These are phyloP conservation scores for Flammula alnicola DNA, from an alignment of 1,284 basidiomycete species.

Conservation along the genomic window DNA sequence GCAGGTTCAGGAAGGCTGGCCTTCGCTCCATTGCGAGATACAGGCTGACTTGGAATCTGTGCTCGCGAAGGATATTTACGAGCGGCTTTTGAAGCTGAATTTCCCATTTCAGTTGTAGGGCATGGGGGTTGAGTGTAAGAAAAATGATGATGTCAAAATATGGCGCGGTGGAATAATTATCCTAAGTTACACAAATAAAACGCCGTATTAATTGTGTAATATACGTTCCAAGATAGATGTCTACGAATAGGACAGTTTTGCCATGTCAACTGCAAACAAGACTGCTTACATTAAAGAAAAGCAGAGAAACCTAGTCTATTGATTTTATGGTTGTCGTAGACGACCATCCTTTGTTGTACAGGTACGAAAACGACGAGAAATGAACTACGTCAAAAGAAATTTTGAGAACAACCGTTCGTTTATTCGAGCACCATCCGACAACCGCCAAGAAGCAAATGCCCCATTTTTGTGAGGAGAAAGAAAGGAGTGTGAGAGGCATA, in stretches of 20 bases:
- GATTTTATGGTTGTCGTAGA: slow-evolving; percentile 36
- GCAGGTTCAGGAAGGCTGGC: slow-evolving; percentile 32
- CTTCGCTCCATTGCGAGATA: slow-evolving; percentile 60
- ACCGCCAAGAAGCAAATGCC: slow-evolving; percentile 21
- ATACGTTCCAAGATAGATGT: slow-evolving; percentile 18
- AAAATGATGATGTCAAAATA: slow-evolving; percentile 16
- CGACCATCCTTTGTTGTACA: slow-evolving; percentile 49
- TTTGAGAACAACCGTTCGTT: slow-evolving; percentile 24
- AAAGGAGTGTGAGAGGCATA: slow-evolving; percentile 39
- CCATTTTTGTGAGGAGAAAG: slow-evolving; percentile 27
- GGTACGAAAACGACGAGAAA: slow-evolving; percentile 25
- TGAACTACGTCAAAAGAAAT: slow-evolving; percentile 27
- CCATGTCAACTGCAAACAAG: slow-evolving; percentile 16
- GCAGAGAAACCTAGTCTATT: slow-evolving; percentile 37
- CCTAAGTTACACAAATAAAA: slow-evolving; percentile 23
- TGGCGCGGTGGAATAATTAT: slow-evolving; percentile 9
- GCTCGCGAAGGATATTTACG: slow-evolving; percentile 63
- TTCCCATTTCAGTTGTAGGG: slow-evolving; percentile 58
- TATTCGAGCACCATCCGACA: slow-evolving; percentile 26
- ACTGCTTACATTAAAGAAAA: slow-evolving; percentile 26
- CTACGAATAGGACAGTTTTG: slow-evolving; percentile 19
- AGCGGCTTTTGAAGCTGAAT: slow-evolving; percentile 66
- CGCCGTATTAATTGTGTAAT: slow-evolving; percentile 17
- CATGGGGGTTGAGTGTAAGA: slow-evolving; percentile 12
- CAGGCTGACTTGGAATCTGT: slow-evolving; percentile 31